Conservation (phyloP, 1,284 basidiomycete genomes). For the Blastosporella zonata region DNA sequence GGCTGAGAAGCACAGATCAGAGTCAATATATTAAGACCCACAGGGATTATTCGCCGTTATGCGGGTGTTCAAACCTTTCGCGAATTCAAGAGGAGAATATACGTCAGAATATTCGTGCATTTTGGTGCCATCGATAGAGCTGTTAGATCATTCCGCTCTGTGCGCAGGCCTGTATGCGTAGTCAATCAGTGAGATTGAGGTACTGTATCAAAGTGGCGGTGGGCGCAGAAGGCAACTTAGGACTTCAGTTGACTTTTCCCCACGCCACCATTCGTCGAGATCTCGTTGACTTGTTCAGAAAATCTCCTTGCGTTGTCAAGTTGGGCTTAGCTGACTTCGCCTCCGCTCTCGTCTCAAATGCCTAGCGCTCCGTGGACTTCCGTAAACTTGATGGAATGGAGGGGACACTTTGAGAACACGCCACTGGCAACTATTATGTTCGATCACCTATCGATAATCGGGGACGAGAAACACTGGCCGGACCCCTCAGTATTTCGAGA, state of each 20-base stretch:
- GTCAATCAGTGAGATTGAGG: too few relatives aligned
- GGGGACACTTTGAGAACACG: not conserved
- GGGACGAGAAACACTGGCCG: not conserved
- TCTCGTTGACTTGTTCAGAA: not conserved
- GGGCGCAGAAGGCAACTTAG: too few relatives aligned
- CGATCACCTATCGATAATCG: not conserved
- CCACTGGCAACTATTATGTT: not conserved
- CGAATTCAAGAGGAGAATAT: not conserved
- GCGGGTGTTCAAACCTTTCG: too few relatives aligned
- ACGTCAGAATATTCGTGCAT: too few relatives aligned
- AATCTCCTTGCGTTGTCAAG: not conserved
- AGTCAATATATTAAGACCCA: too few relatives aligned
- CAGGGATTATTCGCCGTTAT: too few relatives aligned
- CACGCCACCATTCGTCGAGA: constrained; percentile 4
- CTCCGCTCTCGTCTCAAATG: constrained; percentile 3
- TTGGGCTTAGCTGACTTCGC: constrained; percentile 3
- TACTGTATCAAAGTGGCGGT: too few relatives aligned
- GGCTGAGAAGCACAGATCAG: too few relatives aligned
- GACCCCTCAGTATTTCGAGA: not conserved
- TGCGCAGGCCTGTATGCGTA: too few relatives aligned
- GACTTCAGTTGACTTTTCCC: too few relatives aligned
- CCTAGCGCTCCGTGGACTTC: not conserved
- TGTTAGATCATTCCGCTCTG: too few relatives aligned
- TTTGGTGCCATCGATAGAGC: too few relatives aligned
- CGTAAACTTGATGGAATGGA: not conserved